A percentile compares a stretch with the other conserved stretches of the same genome.
Conservation (phyloP, 2,329 filamentous ascomycete species). For the Diatrype stigma region DNA sequence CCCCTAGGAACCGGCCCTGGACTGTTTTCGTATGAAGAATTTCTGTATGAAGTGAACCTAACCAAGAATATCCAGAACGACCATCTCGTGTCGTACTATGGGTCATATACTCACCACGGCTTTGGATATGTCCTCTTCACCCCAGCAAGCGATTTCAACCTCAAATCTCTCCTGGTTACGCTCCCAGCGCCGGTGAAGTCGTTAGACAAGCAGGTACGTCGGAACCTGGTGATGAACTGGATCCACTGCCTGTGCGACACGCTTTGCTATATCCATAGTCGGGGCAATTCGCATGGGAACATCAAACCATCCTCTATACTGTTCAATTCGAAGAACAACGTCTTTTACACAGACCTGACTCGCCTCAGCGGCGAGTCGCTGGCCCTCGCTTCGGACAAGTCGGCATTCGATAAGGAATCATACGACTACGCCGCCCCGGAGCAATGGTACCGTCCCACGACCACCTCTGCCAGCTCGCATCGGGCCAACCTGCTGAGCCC, state of each 20-base stretch:
- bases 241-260: slow-evolving; percentile 69
- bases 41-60: slow-evolving; percentile 56
- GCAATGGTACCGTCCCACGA: slow-evolving; percentile 46
- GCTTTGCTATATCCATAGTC: slow-evolving; percentile 62
- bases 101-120: slow-evolving; percentile 63
- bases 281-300: slow-evolving; percentile 59
- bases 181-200: slow-evolving; percentile 59
- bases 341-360: slow-evolving; percentile 63
- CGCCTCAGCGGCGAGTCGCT: slow-evolving; percentile 40
- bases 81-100: slow-evolving; percentile 68
- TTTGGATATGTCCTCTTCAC: slow-evolving; percentile 63
- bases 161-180: slow-evolving; percentile 63
- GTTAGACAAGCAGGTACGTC: slow-evolving; percentile 55
- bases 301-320: slow-evolving; percentile 70
- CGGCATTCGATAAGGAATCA: slow-evolving; percentile 59
- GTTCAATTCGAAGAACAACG: slow-evolving; percentile 59
- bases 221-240: slow-evolving; percentile 65
- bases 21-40: slow-evolving; percentile 47
- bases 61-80: slow-evolving; percentile 59
- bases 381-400: slow-evolving; percentile 38
- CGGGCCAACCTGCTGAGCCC: slow-evolving; percentile 27
- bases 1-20: slow-evolving; percentile 44
- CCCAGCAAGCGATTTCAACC: slow-evolving; percentile 61
- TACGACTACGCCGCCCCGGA: slow-evolving; percentile 75
- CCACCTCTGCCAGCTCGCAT: slow-evolving; percentile 24